phyloP scores from a whole-genome alignment of 2,329 filamentous ascomycete genomes.

The Colletotrichum tropicale region DNA sequence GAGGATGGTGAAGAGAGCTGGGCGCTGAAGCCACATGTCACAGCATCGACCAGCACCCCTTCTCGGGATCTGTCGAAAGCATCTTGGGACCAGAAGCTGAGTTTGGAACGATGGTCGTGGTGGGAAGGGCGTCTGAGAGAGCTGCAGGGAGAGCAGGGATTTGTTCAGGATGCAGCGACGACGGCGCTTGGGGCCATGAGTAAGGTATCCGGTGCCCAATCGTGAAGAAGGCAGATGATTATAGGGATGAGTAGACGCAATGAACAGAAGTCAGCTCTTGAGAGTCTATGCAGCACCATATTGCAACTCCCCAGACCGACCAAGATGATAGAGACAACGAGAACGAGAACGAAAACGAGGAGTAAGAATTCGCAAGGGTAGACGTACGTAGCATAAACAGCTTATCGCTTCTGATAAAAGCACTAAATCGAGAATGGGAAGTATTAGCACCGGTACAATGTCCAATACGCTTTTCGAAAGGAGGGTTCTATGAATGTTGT shows the following conservation, averaged over 20 bases:
- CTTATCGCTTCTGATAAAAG: too few relatives aligned
- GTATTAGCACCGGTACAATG: too few relatives aligned
- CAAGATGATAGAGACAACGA: too few relatives aligned
- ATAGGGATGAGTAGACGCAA: neutral
- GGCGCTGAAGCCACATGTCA: neutral
- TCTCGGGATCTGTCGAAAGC: neutral
- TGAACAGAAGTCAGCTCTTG: neutral
- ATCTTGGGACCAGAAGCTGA: neutral
- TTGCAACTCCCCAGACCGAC: neutral
- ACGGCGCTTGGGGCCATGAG: neutral
- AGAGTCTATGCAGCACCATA: neutral
- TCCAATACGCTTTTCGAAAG: too few relatives aligned
- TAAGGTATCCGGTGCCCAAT: neutral
- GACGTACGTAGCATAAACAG: too few relatives aligned
- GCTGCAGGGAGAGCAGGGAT: neutral
- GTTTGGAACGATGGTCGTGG: neutral
- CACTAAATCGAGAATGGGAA: too few relatives aligned
- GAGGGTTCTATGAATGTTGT: too few relatives aligned
- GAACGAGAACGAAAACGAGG: too few relatives aligned
- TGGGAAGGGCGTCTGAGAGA: neutral
- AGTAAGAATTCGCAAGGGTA: too few relatives aligned
- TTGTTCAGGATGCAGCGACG: neutral
- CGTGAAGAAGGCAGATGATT: neutral
- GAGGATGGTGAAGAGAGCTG: neutral
- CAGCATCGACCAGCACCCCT: neutral